Conservation (phyloP, 257 asterid species). For the Apocynum venetum region DNA sequence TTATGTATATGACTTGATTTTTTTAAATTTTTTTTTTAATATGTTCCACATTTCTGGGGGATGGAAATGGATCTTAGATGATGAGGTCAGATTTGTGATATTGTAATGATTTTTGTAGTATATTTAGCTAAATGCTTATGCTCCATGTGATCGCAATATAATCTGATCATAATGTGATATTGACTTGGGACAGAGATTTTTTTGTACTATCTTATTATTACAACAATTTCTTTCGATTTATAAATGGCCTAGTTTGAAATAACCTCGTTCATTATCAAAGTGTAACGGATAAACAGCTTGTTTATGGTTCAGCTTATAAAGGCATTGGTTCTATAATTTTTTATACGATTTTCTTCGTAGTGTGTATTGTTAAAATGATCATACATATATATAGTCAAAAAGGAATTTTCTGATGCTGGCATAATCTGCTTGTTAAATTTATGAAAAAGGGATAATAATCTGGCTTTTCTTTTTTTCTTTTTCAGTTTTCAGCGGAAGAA, state of each 20-base stretch:
- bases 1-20: not conserved
- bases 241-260: not conserved
- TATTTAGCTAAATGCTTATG: not conserved
- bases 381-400: not conserved
- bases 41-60: not conserved
- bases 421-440: not conserved
- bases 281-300: not conserved
- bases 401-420: not conserved
- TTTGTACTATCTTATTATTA: not conserved
- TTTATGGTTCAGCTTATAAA: not conserved
- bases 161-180: not conserved
- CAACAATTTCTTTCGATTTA: not conserved
- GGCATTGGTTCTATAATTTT: not conserved
- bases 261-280: no score
- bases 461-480: no score
- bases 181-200: not conserved
- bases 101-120: not conserved
- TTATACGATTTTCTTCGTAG: not conserved
- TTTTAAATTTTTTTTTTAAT: not conserved
- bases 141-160: not conserved
- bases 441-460: no score
- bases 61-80: not conserved
- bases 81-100: not conserved
- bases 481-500: slow-evolving; percentile 9
- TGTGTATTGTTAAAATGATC: not conserved